These are phyloP conservation scores for Cryptococcus sp. DNA, from an alignment of 1,284 basidiomycete genomes.

Conservation along the genomic window DNA sequence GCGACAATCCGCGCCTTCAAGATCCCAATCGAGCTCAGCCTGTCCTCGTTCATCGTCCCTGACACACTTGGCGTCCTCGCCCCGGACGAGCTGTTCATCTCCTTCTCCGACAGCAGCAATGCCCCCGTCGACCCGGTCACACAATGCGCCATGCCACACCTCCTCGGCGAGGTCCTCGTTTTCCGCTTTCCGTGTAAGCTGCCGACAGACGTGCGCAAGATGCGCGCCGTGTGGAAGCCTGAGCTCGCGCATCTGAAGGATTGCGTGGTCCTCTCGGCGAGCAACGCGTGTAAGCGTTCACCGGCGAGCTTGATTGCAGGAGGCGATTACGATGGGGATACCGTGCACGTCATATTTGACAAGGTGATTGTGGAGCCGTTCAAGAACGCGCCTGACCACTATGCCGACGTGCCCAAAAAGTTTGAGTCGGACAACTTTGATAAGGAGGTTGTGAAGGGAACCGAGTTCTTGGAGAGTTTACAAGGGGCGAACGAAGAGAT, in stretches of 20 bases:
- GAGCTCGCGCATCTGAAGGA: constrained; percentile 37
- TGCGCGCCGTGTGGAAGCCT: constrained; percentile 31
- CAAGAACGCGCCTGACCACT: constrained; percentile 26
- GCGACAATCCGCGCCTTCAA: constrained; percentile 24
- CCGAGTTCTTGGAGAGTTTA: constrained; percentile 22
- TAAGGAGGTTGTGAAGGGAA: constrained; percentile 31
- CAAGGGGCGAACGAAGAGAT: constrained; percentile 16
- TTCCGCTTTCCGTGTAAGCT: constrained; percentile 41
- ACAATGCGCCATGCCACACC: constrained; percentile 19
- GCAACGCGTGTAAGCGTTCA: constrained; percentile 27
- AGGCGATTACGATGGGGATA: constrained; percentile 47
- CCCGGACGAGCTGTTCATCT: constrained; percentile 37
- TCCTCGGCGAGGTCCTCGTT: constrained; percentile 30
- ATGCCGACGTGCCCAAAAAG: constrained; percentile 15
- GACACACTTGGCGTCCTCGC: constrained; percentile 29
- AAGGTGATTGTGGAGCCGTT: constrained; percentile 27
- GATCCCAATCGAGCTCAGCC: constrained; percentile 28
- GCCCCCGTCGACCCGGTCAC: constrained; percentile 24
- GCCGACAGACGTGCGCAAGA: constrained; percentile 38
- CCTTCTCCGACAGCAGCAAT: constrained; percentile 16
- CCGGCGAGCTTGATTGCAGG: constrained; percentile 40
- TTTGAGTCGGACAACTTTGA: constrained; percentile 36
- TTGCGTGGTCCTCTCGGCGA: constrained; percentile 40
- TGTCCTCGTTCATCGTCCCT: constrained; percentile 40
- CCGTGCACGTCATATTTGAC: constrained; percentile 35